phyloP scores from a whole-genome alignment of 805 yeast genomes.

The Ogataea methanolica region DNA sequence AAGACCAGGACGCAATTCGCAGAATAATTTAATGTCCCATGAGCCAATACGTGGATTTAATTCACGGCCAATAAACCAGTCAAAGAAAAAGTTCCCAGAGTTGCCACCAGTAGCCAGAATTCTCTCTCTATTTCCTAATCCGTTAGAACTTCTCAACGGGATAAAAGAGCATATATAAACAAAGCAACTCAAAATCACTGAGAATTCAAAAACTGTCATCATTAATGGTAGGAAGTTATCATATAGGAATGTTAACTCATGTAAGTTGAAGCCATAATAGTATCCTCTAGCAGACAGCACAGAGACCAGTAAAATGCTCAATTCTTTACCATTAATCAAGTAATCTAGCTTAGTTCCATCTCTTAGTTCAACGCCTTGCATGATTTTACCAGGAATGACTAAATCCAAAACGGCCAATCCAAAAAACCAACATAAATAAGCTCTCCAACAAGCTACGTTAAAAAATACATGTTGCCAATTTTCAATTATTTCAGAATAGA shows the following conservation, averaged over 20 bases:
- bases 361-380: constrained; percentile 64
- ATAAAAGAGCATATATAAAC: constrained; percentile 68
- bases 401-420: constrained; percentile 59
- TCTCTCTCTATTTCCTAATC: constrained; percentile 53
- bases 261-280: constrained; percentile 40
- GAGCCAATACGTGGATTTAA: constrained; percentile 83
- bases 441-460: constrained; percentile 50
- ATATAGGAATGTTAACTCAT: constrained; percentile 77
- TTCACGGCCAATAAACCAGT: constrained; percentile 97
- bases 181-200: constrained; percentile 56
- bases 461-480: constrained; percentile 31
- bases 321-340: constrained; percentile 74
- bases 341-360: constrained; percentile 71
- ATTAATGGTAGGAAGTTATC: constrained; percentile 63
- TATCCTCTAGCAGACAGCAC: constrained; percentile 49
- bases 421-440: constrained; percentile 70
- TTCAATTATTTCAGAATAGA: constrained; percentile 11
- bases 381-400: constrained; percentile 70
- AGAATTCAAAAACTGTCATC: constrained; percentile 56
- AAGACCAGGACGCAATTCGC: constrained; percentile 94
- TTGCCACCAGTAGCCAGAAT: constrained; percentile 86
- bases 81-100: constrained; percentile 68
- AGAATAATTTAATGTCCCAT: constrained; percentile 85
- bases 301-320: constrained; percentile 37
- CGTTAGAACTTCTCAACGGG: constrained; percentile 49